Conservation (phyloP, 225 moss, liverwort and hornwort species). For the Lunularia cruciata region DNA sequence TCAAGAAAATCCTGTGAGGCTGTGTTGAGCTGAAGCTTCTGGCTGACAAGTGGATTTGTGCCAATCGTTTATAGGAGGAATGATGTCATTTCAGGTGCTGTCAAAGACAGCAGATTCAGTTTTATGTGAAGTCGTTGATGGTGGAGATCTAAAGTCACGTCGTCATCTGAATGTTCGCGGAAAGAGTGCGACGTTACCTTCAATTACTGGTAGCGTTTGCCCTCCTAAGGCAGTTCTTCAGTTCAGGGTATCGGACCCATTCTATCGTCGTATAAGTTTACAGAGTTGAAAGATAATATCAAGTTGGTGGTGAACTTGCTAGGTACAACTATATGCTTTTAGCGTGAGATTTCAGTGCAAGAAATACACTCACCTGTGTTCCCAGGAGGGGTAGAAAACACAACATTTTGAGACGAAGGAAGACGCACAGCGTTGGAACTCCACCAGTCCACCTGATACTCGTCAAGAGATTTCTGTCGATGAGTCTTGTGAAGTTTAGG, state of each 20-base stretch:
- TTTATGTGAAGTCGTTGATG: conserved; percentile 85
- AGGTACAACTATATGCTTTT: too few species aligned
- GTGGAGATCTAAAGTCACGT: conserved; percentile 93
- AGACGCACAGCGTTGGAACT: not conserved
- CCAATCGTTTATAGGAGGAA: conserved; percentile 68
- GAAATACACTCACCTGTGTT: too few species aligned
- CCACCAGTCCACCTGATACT: not conserved
- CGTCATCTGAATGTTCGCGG: conserved; percentile 97
- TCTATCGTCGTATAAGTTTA: too few species aligned
- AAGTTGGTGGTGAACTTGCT: too few species aligned
- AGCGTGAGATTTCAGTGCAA: too few species aligned
- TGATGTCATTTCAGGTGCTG: conserved; percentile 94
- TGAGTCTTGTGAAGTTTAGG: not conserved
- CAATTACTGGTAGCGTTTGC: conserved; percentile 85
- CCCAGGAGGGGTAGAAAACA: too few species aligned
- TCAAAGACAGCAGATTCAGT: conserved; percentile 81
- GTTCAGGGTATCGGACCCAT: too few species aligned
- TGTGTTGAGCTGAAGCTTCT: not conserved
- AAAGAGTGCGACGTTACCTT: conserved; percentile 98
- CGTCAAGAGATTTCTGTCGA: too few species aligned
- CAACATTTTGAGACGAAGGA: too few species aligned
- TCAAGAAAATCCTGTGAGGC: not conserved
- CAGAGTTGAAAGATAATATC: too few species aligned
- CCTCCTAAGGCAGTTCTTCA: too few species aligned
- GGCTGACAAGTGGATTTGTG: conserved; percentile 20